Evolutionary conservation across 768 basidiomycete species (phyloP).

Genomic region (Leccinellum rugosiceps): DNA sequence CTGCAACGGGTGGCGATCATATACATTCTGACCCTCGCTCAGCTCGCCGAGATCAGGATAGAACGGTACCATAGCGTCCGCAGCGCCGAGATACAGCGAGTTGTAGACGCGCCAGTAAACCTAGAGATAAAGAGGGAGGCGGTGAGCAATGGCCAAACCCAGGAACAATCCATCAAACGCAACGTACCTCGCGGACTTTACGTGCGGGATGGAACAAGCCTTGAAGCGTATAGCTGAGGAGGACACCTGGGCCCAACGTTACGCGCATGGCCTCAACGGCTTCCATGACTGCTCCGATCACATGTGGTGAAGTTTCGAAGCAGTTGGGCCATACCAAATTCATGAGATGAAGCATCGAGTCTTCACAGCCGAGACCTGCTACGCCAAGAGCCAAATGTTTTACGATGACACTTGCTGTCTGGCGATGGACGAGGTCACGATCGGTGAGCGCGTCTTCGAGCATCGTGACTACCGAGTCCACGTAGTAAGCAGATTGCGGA

Average conservation of each 20-base stretch:
- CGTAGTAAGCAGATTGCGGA: constrained; percentile 93
- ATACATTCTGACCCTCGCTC: constrained; percentile 87
- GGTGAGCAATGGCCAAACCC: constrained; percentile 2
- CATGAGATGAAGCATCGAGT: constrained; percentile 96
- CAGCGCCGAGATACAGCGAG: constrained; percentile 85
- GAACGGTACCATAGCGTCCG: constrained; percentile 92
- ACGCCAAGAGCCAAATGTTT: constrained; percentile 97
- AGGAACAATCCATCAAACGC: background rate
- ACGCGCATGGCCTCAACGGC: constrained; percentile 98
- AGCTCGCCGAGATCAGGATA: constrained; percentile 90
- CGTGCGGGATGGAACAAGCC: constrained; percentile 97
- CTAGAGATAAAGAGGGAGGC: constrained; percentile 22
- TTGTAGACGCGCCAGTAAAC: constrained; percentile 97
- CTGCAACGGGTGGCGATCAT: constrained; percentile 80
- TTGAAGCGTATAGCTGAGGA: constrained; percentile 90
- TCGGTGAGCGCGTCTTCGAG: constrained; percentile 98
- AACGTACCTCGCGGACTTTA: constrained; percentile 89
- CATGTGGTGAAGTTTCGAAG: constrained; percentile 97
- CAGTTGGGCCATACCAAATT: constrained; percentile 99
- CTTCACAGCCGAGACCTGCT: constrained; percentile 95
- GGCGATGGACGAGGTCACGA: constrained; percentile 96
- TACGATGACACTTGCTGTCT: constrained; percentile 97
- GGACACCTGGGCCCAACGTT: constrained; percentile 88
- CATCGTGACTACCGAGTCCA: constrained; percentile 96
- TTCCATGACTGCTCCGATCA: constrained; percentile 97